Percentiles rank a stretch among this genome's conserved stretches.
phyloP scores from a whole-genome alignment of 2,329 filamentous ascomycete genomes.

The Boeremia lycopersici region DNA sequence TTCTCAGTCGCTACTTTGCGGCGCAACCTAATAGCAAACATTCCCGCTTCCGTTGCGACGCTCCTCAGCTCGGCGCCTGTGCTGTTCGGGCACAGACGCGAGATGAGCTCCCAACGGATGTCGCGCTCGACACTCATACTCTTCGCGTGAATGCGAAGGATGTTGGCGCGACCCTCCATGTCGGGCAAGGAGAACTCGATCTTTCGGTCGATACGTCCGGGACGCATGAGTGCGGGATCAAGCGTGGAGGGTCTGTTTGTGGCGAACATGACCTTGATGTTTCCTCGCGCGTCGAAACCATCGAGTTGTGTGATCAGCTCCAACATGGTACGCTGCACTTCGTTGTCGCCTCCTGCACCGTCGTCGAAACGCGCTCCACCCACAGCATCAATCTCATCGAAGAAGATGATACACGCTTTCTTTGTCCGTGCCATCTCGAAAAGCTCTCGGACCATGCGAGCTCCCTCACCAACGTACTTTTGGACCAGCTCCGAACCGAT shows the following conservation, averaged over 20 bases:
- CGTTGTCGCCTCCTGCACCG: constrained; percentile 94
- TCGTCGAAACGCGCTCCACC: constrained; percentile 96
- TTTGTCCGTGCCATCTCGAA: constrained; percentile 99
- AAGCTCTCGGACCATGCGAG: constrained; percentile 96
- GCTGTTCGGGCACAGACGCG: constrained; percentile 92
- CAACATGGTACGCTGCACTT: constrained; percentile 97
- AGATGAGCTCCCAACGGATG: constrained; percentile 98
- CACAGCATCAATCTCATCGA: constrained; percentile 96
- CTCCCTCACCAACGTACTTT: constrained; percentile 98
- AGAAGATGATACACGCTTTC: constrained; percentile 99
- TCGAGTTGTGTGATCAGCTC: constrained; percentile 97
- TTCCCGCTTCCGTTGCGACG: constrained; percentile 96
- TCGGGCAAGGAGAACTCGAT: constrained; percentile 98
- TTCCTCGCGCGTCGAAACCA: constrained; percentile 93
- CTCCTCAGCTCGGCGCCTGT: constrained; percentile 95
- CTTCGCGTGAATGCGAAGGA: constrained; percentile 97
- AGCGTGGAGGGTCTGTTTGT: constrained; percentile 95
- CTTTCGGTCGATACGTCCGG: constrained; percentile 96
- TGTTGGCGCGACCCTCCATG: constrained; percentile 95
- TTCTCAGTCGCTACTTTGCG: constrained; percentile 99
- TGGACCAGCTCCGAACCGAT: constrained; percentile 98
- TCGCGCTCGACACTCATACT: constrained; percentile 99
- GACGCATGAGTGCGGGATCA: constrained; percentile 96
- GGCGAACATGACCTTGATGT: constrained; percentile 99
- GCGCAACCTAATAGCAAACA: constrained; percentile 94